Conservation (phyloP, 176 grass and related monocot genomes). For the Juncus inflexus region DNA sequence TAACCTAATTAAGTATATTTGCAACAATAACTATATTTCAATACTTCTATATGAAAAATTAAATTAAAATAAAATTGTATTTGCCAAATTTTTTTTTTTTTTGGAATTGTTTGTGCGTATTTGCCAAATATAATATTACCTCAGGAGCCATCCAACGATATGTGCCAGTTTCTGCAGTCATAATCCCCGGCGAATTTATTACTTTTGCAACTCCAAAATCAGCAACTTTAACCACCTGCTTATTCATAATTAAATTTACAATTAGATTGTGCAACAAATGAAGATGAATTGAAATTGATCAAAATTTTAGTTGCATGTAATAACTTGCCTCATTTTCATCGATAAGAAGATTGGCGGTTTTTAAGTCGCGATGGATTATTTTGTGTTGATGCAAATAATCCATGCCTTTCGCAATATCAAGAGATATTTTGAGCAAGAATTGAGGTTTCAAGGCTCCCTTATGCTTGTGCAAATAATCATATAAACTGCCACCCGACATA, state of each 20-base stretch:
- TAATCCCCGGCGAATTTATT: constrained; percentile 35
- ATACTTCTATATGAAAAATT: not conserved
- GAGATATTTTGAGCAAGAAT: constrained; percentile 38
- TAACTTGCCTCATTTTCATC: constrained; percentile 48
- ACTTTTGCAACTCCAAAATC: constrained; percentile 53
- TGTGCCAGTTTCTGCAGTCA: constrained; percentile 52
- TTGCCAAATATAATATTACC: constrained; percentile 10
- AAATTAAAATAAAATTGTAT: not conserved
- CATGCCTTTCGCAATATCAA: constrained; percentile 53
- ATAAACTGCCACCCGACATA: constrained; percentile 48
- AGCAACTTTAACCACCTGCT: constrained; percentile 39
- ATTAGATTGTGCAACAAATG: constrained; percentile 6
- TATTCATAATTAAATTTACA: constrained; percentile 7
- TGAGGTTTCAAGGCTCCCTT: constrained; percentile 30
- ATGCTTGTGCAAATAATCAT: constrained; percentile 42
- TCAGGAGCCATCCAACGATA: constrained; percentile 57
- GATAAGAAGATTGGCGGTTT: constrained; percentile 48
- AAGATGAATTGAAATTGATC: not conserved
- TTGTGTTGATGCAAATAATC: constrained; percentile 47
- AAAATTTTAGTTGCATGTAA: not conserved
- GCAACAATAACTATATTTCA: not conserved
- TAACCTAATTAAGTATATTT: constrained; percentile 41
- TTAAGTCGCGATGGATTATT: constrained; percentile 48
- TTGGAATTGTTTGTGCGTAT: not conserved
- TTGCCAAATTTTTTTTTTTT: not conserved